These are phyloP conservation scores for Crithidia expoeki DNA, from an alignment of 208 protist genomes.

Conservation along the genomic window DNA sequence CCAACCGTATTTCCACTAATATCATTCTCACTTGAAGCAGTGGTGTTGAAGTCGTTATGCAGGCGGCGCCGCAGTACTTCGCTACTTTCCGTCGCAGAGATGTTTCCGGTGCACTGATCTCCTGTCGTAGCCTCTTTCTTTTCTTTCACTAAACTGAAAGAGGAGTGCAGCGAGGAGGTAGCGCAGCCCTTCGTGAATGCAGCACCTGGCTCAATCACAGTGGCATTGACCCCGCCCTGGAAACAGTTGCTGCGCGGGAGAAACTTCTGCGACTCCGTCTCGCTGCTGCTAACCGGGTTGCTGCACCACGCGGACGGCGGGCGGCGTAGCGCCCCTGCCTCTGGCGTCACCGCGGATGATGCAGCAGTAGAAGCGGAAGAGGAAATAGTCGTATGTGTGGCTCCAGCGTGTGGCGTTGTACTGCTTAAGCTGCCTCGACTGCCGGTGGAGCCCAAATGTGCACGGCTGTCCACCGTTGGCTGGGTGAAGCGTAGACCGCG, in stretches of 20 bases:
- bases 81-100: neutral
- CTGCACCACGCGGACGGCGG: neutral
- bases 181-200: neutral
- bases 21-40: neutral
- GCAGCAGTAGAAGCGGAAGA: neutral
- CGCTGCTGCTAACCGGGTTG: neutral
- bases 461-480: conserved; percentile 14
- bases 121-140: neutral
- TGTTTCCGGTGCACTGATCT: conserved; percentile 7
- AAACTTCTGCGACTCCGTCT: conserved; percentile 2
- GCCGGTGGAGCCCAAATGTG: neutral
- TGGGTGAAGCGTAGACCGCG: conserved; percentile 6
- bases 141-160: neutral
- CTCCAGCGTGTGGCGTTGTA: neutral
- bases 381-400: too few relatives aligned
- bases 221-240: neutral
- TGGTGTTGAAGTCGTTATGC: too few relatives aligned
- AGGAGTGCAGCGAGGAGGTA: neutral
- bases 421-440: neutral
- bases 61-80: neutral
- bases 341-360: neutral
- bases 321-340: neutral
- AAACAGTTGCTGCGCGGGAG: neutral
- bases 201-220: neutral
- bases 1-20: neutral